Percentiles rank a stretch among this genome's conserved stretches.
Evolutionary conservation across 2,329 filamentous ascomycete genomes (phyloP).

Genomic region (Thelonectria olida): DNA sequence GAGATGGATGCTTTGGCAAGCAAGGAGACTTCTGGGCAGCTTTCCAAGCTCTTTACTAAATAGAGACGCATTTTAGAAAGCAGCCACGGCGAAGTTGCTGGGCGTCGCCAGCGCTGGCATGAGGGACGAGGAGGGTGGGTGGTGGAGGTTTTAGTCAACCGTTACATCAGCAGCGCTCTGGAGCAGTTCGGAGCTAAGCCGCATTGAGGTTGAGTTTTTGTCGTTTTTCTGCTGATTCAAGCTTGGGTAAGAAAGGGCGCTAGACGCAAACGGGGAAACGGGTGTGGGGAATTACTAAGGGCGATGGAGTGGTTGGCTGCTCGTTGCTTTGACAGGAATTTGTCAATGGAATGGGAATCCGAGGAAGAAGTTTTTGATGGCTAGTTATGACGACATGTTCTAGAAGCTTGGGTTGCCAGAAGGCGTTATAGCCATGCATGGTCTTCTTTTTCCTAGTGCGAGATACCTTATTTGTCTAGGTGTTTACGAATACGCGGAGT

Average conservation of each 20-base stretch:
- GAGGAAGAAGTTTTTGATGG: too few species aligned
- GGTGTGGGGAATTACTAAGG: slow-evolving; percentile 26
- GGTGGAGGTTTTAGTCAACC: slow-evolving; percentile 17
- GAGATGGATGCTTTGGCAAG: background rate
- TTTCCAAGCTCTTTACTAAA: background rate
- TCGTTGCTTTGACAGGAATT: slow-evolving; percentile 10
- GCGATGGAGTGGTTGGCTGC: slow-evolving; percentile 23
- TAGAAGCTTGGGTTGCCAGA: too few species aligned
- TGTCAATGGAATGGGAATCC: too few species aligned
- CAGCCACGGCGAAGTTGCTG: slow-evolving; percentile 4
- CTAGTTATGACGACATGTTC: too few species aligned
- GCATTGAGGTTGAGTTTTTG: too few species aligned
- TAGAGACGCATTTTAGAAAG: slow-evolving; percentile 8
- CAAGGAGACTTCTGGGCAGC: too few species aligned
- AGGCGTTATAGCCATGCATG: too few species aligned
- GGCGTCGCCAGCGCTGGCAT: slow-evolving; percentile 3
- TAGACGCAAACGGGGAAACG: background rate
- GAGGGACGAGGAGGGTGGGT: background rate
- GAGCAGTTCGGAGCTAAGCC: background rate
- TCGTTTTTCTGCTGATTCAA: slow-evolving; percentile 32
- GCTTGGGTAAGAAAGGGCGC: slow-evolving; percentile 22
- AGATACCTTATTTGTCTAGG: too few species aligned
- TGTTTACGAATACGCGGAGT: too few species aligned
- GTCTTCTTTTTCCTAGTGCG: too few species aligned
- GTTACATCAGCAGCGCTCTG: slow-evolving; percentile 18